Evolutionary conservation across 306 rosid species (phyloP).

Genomic region (Gastrolobium bilobum): DNA sequence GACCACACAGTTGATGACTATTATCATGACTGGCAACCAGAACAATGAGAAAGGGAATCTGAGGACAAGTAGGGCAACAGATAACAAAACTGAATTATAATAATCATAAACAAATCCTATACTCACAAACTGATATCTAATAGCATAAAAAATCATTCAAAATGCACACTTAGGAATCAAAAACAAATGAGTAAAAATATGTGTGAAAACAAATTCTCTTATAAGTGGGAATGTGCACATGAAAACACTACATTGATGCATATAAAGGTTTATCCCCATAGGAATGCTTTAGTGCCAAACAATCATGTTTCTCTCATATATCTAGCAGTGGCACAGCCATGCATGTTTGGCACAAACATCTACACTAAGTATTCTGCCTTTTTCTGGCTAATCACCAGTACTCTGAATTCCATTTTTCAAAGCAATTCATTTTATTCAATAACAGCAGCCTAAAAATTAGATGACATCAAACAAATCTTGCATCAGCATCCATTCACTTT

Average conservation of each 20-base stretch:
- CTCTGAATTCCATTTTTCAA: conserved; percentile 8
- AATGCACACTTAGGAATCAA: background rate
- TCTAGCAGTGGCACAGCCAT: conserved; percentile 19
- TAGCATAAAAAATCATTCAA: background rate
- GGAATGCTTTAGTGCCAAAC: conserved; percentile 3
- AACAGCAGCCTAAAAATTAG: background rate
- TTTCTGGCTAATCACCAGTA: conserved; percentile 10
- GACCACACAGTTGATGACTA: conserved; percentile 30
- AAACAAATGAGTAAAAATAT: background rate
- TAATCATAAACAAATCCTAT: background rate
- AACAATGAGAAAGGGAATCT: background rate
- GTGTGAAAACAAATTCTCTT: background rate
- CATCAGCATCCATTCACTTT: conserved; percentile 13
- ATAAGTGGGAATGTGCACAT: background rate
- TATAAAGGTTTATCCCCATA: background rate
- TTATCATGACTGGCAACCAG: background rate
- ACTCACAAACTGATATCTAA: conserved; percentile 24
- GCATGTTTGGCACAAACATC: background rate
- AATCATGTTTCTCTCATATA: conserved; percentile 22
- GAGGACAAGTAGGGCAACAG: background rate
- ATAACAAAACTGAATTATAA: conserved; percentile 11
- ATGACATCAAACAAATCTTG: conserved; percentile 7
- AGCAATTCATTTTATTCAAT: conserved; percentile 27
- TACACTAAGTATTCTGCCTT: background rate
- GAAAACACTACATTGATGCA: conserved; percentile 20